A percentile compares a stretch with the other conserved stretches of the same genome.
These are phyloP conservation scores for Pseudozyma tsukubaensis DNA, from an alignment of 1,284 basidiomycete genomes.

Conservation along the genomic window DNA sequence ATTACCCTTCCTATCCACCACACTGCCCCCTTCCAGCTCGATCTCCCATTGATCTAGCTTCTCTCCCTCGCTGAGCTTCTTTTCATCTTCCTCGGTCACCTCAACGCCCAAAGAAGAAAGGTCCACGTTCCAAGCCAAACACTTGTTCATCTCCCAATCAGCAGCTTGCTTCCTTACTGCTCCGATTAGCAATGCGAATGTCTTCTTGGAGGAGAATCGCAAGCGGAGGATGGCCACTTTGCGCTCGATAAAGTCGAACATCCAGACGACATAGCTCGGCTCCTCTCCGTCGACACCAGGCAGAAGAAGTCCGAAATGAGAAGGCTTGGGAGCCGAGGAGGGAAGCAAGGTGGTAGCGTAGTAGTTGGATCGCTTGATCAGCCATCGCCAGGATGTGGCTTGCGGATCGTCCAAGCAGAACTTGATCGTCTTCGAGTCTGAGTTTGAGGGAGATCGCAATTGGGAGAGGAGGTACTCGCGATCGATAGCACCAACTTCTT, in stretches of 20 bases:
- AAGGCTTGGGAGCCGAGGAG: conserved; percentile 21
- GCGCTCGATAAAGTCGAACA: conserved; percentile 33
- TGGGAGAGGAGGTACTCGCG: conserved; percentile 26
- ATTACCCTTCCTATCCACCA: conserved; percentile 33
- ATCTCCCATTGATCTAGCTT: conserved; percentile 5
- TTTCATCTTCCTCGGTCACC: conserved; percentile 18
- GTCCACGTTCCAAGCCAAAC: conserved; percentile 48
- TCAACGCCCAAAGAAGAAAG: conserved; percentile 16
- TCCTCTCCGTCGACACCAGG: neutral
- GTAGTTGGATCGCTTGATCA: conserved; percentile 40
- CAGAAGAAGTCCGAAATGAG: conserved; percentile 20
- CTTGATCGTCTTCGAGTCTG: conserved; percentile 5
- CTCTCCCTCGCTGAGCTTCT: conserved; percentile 7
- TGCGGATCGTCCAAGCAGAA: conserved; percentile 46
- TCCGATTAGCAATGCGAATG: conserved; percentile 13
- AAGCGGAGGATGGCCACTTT: conserved; percentile 38
- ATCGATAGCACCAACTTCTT: conserved; percentile 25
- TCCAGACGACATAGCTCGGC: conserved; percentile 36
- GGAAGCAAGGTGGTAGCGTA: conserved; percentile 35
- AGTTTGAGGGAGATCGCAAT: conserved; percentile 4
- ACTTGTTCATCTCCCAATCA: conserved; percentile 29
- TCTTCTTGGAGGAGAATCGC: conserved; percentile 1
- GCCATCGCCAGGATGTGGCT: conserved; percentile 45
- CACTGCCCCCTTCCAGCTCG: conserved; percentile 15
- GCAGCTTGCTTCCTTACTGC: conserved; percentile 23